Evolutionary conservation across 2,329 filamentous ascomycete species (phyloP), one percentile per base, ranked within the genome.

Genomic region (Fonsecaea pedrosoi): DNA sequence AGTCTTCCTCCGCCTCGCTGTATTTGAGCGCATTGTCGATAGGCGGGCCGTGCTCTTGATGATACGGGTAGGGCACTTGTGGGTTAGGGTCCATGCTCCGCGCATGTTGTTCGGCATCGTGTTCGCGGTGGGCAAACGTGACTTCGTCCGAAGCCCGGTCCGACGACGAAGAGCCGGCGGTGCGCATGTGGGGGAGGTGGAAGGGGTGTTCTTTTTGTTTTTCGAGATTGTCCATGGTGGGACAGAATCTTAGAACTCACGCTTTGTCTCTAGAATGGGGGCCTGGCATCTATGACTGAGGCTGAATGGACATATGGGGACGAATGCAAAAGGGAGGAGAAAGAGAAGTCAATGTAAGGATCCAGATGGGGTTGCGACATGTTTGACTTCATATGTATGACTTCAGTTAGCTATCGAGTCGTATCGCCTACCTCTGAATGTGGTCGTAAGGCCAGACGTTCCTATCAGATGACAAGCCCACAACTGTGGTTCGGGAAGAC

Each of bases 1-100:
- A 75, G 50, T 74, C 73, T 45, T 73, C 70, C 53, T 71, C 64
- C 34, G 70, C 68, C 50, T 73, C 71, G 21, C 64, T 61, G 54
- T 72, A 58, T 21, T 72, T 65, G 10, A 60, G 58, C 7, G 65
- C 65, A 54, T 74, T 70, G 56, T 74, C 73, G 60, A 76, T 73
- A 21, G 71, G 73, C 13, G 69, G 67, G 25, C 69, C 70, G 53
- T 73, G 71, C 66, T 73, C 72, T 8, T 68, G 65, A 50, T 73
- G 70, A 53, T 54, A 67, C 25, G 68, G 66, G 42, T 70, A 67
- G 5, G 58, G 53, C 3, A 25, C 56, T 30, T 62, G 15, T 37
- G 60, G 57, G 21, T 65, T 61, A 9, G 60, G 64, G 48, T 65
- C 58, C 64, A 64, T 65, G 25, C 38, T 60, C 48, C 37, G 56